Percentiles rank a stretch among this genome's conserved stretches.
Evolutionary conservation across 768 basidiomycete species (phyloP).

Genomic region (Russula griseocarnosa): DNA sequence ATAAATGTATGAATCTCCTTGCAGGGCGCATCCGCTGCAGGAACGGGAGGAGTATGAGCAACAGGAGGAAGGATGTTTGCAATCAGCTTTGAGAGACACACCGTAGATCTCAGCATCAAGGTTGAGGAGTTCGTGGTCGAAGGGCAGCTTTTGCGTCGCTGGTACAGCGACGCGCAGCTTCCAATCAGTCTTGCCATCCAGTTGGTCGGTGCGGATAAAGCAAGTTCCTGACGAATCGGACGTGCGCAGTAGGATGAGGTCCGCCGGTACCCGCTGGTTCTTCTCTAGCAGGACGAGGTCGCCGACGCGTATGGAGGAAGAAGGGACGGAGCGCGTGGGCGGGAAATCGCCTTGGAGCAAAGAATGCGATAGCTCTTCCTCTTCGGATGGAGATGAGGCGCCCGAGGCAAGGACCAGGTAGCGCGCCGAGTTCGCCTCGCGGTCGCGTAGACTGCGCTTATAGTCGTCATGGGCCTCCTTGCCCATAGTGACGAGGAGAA

Average conservation of each 20-base stretch:
- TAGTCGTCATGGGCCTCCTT: constrained; percentile 99
- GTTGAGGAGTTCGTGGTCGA: constrained; percentile 49
- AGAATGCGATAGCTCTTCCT: constrained; percentile 33
- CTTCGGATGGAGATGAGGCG: constrained; percentile 28
- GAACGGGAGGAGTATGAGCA: constrained; percentile 15
- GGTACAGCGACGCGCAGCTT: constrained; percentile 89
- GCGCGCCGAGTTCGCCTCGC: constrained; percentile 90
- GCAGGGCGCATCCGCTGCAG: constrained; percentile 82
- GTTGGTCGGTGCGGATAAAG: constrained; percentile 95
- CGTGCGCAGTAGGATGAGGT: constrained; percentile 84
- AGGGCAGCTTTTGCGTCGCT: constrained; percentile 70
- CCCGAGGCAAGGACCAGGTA: constrained; percentile 77
- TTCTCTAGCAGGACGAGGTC: constrained; percentile 91
- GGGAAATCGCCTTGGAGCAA: constrained; percentile 14
- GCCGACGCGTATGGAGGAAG: constrained; percentile 84
- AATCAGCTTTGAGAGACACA: constrained; percentile 36
- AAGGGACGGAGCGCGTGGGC: constrained; percentile 69
- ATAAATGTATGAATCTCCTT: constrained; percentile 97
- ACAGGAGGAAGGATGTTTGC: neutral
- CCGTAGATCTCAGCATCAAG: constrained; percentile 90
- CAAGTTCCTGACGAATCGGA: constrained; percentile 89
- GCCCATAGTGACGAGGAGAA: constrained; percentile 91
- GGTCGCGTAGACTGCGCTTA: constrained; percentile 85
- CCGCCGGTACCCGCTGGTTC: constrained; percentile 95
- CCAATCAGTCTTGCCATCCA: constrained; percentile 99